Evolutionary conservation across 176 grass and related monocot species (phyloP).

Genomic region (Ensete ventricosum): DNA sequence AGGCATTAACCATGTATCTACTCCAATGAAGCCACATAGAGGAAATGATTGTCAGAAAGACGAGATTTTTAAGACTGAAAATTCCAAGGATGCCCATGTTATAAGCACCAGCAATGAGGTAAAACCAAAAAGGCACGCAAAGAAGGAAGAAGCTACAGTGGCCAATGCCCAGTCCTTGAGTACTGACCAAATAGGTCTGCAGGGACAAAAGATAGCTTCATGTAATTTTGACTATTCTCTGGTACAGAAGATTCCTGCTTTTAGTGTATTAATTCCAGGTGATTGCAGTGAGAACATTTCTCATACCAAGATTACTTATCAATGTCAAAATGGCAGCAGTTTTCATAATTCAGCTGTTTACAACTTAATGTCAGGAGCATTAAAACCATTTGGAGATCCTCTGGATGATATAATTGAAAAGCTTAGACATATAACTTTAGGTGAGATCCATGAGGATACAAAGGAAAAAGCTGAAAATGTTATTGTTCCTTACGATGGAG

Average conservation of each 20-base stretch:
- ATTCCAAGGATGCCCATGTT: not conserved
- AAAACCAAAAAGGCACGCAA: conserved; percentile 6
- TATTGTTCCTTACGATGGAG: conserved; percentile 47
- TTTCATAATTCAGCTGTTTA: not conserved
- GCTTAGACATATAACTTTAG: conserved; percentile 47
- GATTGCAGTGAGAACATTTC: conserved; percentile 6
- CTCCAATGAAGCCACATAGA: not conserved
- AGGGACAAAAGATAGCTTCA: not conserved
- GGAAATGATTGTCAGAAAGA: not conserved
- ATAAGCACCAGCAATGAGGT: not conserved
- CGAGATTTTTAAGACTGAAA: not conserved
- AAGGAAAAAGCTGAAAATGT: conserved; percentile 24
- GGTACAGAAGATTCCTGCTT: not conserved
- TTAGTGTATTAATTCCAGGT: not conserved
- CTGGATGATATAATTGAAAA: conserved; percentile 48
- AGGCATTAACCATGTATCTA: not conserved
- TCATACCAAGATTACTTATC: not conserved
- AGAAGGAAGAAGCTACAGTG: not conserved
- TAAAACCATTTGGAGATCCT: conserved; percentile 26
- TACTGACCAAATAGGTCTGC: not conserved
- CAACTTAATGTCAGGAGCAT: conserved; percentile 14
- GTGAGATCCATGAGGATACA: conserved; percentile 8
- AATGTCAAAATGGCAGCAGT: not conserved
- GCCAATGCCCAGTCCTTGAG: not conserved
- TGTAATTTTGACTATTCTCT: not conserved